Conservation (phyloP, 768 basidiomycete genomes). For the Panaeolus cyanescens region DNA sequence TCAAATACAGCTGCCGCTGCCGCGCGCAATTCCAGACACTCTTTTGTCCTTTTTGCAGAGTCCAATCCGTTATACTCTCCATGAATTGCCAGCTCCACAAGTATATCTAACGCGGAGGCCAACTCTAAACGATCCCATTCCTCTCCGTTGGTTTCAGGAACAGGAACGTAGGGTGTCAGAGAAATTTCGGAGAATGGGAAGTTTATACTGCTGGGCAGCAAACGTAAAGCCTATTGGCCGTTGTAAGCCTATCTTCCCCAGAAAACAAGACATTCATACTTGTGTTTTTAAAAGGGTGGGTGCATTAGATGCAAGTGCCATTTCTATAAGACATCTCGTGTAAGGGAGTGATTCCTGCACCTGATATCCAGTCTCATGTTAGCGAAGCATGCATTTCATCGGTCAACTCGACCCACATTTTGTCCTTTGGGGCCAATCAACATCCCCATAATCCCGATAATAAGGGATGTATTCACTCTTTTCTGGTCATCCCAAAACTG, state of each 20-base stretch:
- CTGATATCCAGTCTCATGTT: constrained; percentile 35
- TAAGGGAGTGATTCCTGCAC: constrained; percentile 58
- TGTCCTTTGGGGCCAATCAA: constrained; percentile 74
- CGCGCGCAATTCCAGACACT: constrained; percentile 72
- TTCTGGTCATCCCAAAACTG: constrained; percentile 98
- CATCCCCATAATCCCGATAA: constrained; percentile 84
- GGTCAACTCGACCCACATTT: constrained; percentile 43
- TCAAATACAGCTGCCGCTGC: constrained; percentile 85
- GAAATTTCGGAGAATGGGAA: constrained; percentile 69
- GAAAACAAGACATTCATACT: constrained; percentile 37
- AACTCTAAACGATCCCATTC: constrained; percentile 90
- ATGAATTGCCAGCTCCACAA: constrained; percentile 81
- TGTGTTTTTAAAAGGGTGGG: constrained; percentile 87
- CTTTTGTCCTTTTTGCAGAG: constrained; percentile 58
- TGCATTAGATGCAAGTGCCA: constrained; percentile 92
- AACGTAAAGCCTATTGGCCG: constrained; percentile 41
- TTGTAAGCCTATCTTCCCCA: constrained; percentile 8
- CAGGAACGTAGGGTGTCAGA: constrained; percentile 73
- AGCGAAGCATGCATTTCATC: not conserved
- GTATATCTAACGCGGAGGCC: constrained; percentile 77
- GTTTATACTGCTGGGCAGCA: constrained; percentile 48
- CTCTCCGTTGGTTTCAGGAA: constrained; percentile 84
- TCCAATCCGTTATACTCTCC: constrained; percentile 84
- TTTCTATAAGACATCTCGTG: constrained; percentile 81
- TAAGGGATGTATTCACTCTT: constrained; percentile 73